phyloP scores from a whole-genome alignment of 2,329 filamentous ascomycete genomes.

The Decorospora gaudefroyi region DNA sequence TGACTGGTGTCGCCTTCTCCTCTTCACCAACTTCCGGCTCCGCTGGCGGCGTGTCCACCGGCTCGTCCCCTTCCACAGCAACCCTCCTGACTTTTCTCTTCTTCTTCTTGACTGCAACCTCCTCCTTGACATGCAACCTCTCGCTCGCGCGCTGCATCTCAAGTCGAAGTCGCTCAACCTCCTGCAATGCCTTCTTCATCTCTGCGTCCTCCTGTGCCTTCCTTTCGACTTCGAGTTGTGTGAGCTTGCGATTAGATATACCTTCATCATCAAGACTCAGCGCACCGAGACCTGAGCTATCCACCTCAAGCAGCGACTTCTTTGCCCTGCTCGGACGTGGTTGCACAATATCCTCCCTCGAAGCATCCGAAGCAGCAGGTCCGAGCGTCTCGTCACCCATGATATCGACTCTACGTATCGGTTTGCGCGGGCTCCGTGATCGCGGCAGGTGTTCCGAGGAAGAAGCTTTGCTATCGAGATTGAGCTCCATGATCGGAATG shows the following conservation, averaged over 20 bases:
- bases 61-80: conserved; percentile 60
- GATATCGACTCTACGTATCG: conserved; percentile 50
- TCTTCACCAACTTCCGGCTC: conserved; percentile 18
- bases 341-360: conserved; percentile 40
- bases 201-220: conserved; percentile 80
- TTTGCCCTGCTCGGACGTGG: conserved; percentile 49
- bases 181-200: conserved; percentile 84
- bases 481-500: conserved; percentile 93
- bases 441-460: conserved; percentile 27
- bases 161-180: conserved; percentile 82
- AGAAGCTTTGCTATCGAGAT: conserved; percentile 60
- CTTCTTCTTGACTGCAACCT: conserved; percentile 67
- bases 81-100: conserved; percentile 55
- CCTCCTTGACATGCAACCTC: conserved; percentile 70
- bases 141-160: conserved; percentile 88
- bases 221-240: conserved; percentile 63
- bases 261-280: conserved; percentile 65
- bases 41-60: conserved; percentile 52
- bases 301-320: conserved; percentile 77
- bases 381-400: conserved; percentile 56
- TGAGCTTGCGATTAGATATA: conserved; percentile 29
- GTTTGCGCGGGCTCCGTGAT: conserved; percentile 37
- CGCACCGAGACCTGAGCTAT: conserved; percentile 78
- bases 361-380: conserved; percentile 36
- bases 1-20: conserved; percentile 20